Evolutionary conservation across 352 stramenopile genomes (phyloP), one percentile per base, ranked within the genome.

Genomic region (Phytopythium sindhum): DNA sequence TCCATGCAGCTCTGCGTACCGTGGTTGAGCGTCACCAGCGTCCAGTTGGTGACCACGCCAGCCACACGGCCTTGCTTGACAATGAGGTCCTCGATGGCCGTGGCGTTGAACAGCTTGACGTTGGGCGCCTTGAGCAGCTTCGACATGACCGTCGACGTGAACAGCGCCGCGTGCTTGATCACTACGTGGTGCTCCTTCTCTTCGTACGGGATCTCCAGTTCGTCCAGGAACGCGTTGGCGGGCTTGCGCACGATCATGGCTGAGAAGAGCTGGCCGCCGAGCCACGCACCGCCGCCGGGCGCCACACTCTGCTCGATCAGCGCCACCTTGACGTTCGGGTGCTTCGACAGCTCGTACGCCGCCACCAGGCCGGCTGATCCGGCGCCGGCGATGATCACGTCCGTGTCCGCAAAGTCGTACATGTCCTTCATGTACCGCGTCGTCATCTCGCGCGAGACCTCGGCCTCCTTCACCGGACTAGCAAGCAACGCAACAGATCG

Each of bases 401-500:
- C 79, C 55, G 74, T 82, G 68, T 88, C 79, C 50, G 79, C 79
- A 70, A 81, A 86, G 66, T 86, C 77, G 75, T 88, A 86, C 77
- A 88, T 73, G 65, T 88, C 79, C 77, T 88, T 88, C 72, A 88
- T 84, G 70, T 88, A 88, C 24, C 79, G 77, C 35, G 77, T 88
- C 39, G 79, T 88, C 79, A 88, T 88, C 67, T 86, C 79, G 58
- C 79, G 79, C 61, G 79, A 88, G 56, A 88, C 75, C 45, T 86
- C 73, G 24, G 79, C 72, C 68, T 88, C 79, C 68, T 86, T 84
- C 41, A 88, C 75, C 19, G 79, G 79, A n/a, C 75, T 86, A 35
- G 10, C 24, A 31, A 21, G 11, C 23, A 33, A 15, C 31, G 39
- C n/a, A 59, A 45, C 28, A 57, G 21, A n/a, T 24, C 53, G 1